These are phyloP conservation scores for Daldinia childiae DNA, from an alignment of 495 filamentous ascomycete species.

Conservation along the genomic window DNA sequence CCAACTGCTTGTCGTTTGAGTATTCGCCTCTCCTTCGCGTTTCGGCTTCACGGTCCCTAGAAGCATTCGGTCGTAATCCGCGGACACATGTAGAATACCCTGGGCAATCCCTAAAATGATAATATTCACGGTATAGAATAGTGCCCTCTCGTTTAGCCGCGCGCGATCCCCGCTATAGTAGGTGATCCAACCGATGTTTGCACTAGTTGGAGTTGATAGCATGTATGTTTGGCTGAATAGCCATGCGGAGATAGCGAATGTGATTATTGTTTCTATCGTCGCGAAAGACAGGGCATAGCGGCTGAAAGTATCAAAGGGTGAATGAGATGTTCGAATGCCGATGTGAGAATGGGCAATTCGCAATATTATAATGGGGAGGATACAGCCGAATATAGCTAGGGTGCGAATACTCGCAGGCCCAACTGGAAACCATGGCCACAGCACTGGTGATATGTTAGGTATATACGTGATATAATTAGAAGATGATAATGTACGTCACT, in stretches of 20 bases:
- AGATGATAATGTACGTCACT: conserved; percentile 38
- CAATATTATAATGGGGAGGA: conserved; percentile 75
- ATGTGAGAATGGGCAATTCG: conserved; percentile 87
- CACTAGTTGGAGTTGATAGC: conserved; percentile 71
- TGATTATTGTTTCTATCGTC: conserved; percentile 71
- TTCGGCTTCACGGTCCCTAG: conserved; percentile 55
- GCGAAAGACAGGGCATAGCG: conserved; percentile 63
- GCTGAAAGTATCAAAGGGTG: conserved; percentile 69
- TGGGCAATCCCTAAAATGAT: conserved; percentile 74
- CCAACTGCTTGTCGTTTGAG: conserved; percentile 14
- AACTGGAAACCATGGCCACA: conserved; percentile 89
- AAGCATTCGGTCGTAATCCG: conserved; percentile 76
- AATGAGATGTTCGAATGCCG: conserved; percentile 74
- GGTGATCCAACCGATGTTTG: conserved; percentile 76
- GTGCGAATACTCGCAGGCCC: conserved; percentile 78
- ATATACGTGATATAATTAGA: conserved; percentile 3
- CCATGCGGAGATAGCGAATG: conserved; percentile 81
- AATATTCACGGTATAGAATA: conserved; percentile 80
- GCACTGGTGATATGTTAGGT: conserved; percentile 49
- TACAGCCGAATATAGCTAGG: conserved; percentile 75
- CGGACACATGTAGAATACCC: conserved; percentile 72
- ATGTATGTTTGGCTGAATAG: conserved; percentile 86
- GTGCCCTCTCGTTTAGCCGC: conserved; percentile 84
- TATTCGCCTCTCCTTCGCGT: conserved; percentile 30
- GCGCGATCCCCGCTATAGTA: conserved; percentile 72